Evolutionary conservation across 1,284 basidiomycete species (phyloP), one percentile per base, ranked within the genome.

Genomic region (Xanthoconium separans): DNA sequence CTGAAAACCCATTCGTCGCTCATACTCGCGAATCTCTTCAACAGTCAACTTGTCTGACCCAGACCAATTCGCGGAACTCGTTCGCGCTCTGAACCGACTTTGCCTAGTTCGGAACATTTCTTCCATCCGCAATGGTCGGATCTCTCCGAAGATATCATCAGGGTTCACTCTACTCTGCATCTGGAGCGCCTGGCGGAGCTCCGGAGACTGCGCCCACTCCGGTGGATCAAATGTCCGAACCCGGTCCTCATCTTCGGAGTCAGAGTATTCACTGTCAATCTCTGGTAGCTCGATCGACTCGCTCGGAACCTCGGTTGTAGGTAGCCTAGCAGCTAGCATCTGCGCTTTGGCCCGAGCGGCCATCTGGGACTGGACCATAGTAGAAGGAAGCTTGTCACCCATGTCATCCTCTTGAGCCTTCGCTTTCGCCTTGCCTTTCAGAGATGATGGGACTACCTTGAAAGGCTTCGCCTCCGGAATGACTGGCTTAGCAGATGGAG

Each of bases 221-320:
- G 86, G 94, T 58, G 81, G 85, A 68, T 89, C 82, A 62, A 85
- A 86, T 31, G 85, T 85, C 55, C 81, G 77, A 45, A 79, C 78
- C 22, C 88, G 83, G 63, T 85, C 83, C 66, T 94, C 92, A 64
- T 96, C 92, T 47, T 94, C 95, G 5, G 93, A 95, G 71, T 97
- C 91, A 4, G 93, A 96, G 71, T 97, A 97, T 64, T 97, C 95
- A 71, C 91, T 94, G 60, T 93, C 89, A 64, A 96, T 93, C 53
- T 97, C 95, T 0, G 95, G 94, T 34, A 98, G 77, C 63, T 93
- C 92, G 61, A 94, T 95, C 59, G 81, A 86, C 74, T 96, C 93
- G 62, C 85, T 89, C 13, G 82, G 70, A 51, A 86, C 70, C 68
- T 82, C 69, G 69, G 78, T 58, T 61, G 66, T 60, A 18, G 71